phyloP scores from a whole-genome alignment of 192 early-diverging fungal species.

The Coemansia sp. region DNA sequence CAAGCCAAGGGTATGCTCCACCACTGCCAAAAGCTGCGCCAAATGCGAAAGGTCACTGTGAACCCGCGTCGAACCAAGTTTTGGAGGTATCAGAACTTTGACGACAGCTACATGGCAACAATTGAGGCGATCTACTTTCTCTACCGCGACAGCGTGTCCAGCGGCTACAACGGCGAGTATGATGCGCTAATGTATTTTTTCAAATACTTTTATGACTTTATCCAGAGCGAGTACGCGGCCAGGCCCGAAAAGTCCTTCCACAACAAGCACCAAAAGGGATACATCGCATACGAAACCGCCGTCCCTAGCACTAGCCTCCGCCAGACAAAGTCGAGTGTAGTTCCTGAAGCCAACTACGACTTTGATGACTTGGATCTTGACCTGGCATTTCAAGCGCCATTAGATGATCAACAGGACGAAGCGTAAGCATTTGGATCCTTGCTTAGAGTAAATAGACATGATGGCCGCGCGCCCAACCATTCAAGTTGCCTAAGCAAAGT shows the following conservation, averaged over 20 bases:
- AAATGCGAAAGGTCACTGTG: slow-evolving; percentile 65
- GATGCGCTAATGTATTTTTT: slow-evolving; percentile 92
- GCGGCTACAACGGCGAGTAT: slow-evolving; percentile 72
- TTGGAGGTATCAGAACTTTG: slow-evolving; percentile 86
- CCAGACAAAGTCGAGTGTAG: slow-evolving; percentile 14
- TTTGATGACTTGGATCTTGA: slow-evolving; percentile 39
- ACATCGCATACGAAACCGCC: slow-evolving; percentile 61
- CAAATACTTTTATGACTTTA: slow-evolving; percentile 84
- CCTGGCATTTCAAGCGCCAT: slow-evolving; percentile 13
- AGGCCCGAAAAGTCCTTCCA: slow-evolving; percentile 63
- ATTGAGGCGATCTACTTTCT: slow-evolving; percentile 97
- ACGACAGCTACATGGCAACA: slow-evolving; percentile 78
- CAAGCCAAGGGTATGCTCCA: slow-evolving; percentile 72
- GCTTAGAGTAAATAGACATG: neutral
- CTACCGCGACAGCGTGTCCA: slow-evolving; percentile 74
- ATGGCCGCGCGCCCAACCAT: neutral
- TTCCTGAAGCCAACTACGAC: slow-evolving; percentile 37
- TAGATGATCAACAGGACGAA: neutral
- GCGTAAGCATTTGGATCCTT: neutral
- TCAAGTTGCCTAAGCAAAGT: neutral
- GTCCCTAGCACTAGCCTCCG: slow-evolving; percentile 17
- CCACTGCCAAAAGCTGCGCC: slow-evolving; percentile 49
- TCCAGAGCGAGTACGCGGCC: slow-evolving; percentile 78
- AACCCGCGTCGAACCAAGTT: slow-evolving; percentile 78
- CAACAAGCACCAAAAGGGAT: slow-evolving; percentile 55